phyloP scores from a whole-genome alignment of 148 eudicot species.

The Bassia scoparia region DNA sequence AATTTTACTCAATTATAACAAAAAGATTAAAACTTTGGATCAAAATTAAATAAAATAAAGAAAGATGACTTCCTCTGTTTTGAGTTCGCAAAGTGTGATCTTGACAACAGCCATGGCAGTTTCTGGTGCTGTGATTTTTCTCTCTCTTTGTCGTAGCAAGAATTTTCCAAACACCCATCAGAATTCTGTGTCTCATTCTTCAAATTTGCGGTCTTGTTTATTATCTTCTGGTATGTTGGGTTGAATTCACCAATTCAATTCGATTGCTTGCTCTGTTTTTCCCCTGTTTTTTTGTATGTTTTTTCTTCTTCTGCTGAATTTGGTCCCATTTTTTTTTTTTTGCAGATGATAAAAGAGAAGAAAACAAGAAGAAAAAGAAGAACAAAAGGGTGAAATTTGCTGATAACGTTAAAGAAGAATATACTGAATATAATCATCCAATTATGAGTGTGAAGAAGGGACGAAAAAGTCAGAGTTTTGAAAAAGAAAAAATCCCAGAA shows the following conservation, averaged over 20 bases:
- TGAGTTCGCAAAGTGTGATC: slow-evolving; percentile 46
- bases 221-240: slow-evolving; percentile 41
- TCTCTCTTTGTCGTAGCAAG: slow-evolving; percentile 37
- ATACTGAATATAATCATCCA: neutral
- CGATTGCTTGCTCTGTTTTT: slow-evolving; percentile 9
- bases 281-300: neutral
- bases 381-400: slow-evolving; percentile 66
- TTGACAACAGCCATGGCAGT: slow-evolving; percentile 65
- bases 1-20: too few relatives aligned
- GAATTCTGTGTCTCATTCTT: slow-evolving; percentile 11
- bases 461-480: neutral
- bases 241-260: neutral
- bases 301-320: neutral
- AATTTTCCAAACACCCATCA: slow-evolving; percentile 25
- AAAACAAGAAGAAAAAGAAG: slow-evolving; percentile 32
- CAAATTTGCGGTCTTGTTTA: slow-evolving; percentile 40
- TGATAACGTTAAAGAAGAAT: slow-evolving; percentile 39
- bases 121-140: slow-evolving; percentile 50
- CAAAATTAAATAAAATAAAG: neutral
- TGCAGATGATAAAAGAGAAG: slow-evolving; percentile 38
- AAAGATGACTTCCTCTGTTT: slow-evolving; percentile 33
- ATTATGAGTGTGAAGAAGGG: slow-evolving; percentile 11
- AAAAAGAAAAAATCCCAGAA: slow-evolving; percentile 9
- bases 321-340: neutral
- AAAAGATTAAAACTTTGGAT: neutral